These are phyloP conservation scores for Aureobasidium zeae DNA, from an alignment of 2,329 filamentous ascomycete species.

Conservation along the genomic window DNA sequence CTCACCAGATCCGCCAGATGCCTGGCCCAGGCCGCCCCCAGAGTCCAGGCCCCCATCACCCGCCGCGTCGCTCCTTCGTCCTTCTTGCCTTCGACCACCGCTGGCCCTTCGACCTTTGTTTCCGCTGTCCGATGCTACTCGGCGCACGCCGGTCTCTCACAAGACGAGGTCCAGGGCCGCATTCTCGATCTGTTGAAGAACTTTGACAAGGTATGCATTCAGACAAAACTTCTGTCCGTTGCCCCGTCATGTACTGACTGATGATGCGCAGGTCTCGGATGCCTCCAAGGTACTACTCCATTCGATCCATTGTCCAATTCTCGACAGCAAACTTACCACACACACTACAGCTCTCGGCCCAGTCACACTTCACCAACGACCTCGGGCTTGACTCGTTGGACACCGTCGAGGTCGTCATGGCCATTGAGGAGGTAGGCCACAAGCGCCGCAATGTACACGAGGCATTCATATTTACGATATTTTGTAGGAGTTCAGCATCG, in stretches of 20 bases:
- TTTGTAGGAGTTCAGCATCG: slow-evolving; percentile 72
- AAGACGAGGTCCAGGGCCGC: slow-evolving; percentile 79
- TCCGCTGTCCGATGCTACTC: slow-evolving; percentile 77
- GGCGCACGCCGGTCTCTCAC: slow-evolving; percentile 64
- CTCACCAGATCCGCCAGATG: slow-evolving; percentile 66
- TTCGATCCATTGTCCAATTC: neutral
- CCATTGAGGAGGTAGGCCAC: slow-evolving; percentile 79
- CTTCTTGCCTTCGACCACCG: slow-evolving; percentile 52
- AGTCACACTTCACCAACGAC: slow-evolving; percentile 88
- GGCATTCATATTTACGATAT: slow-evolving; percentile 22
- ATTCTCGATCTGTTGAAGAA: slow-evolving; percentile 89
- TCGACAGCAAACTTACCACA: neutral
- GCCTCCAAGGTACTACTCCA: slow-evolving; percentile 44
- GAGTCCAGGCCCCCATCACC: slow-evolving; percentile 42
- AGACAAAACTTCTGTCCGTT: neutral
- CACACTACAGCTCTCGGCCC: slow-evolving; percentile 67
- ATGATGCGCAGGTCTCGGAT: slow-evolving; percentile 48
- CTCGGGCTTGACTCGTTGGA: slow-evolving; percentile 95
- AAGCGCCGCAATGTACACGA: slow-evolving; percentile 36
- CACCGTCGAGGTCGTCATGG: slow-evolving; percentile 99
- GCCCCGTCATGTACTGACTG: slow-evolving; percentile 19
- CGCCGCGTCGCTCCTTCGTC: slow-evolving; percentile 51
- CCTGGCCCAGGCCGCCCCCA: slow-evolving; percentile 34
- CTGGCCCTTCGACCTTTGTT: slow-evolving; percentile 54
- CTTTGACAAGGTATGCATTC: slow-evolving; percentile 75